phyloP scores from a whole-genome alignment of 2,329 filamentous ascomycete species.

The Dactylonectria estremocensis region DNA sequence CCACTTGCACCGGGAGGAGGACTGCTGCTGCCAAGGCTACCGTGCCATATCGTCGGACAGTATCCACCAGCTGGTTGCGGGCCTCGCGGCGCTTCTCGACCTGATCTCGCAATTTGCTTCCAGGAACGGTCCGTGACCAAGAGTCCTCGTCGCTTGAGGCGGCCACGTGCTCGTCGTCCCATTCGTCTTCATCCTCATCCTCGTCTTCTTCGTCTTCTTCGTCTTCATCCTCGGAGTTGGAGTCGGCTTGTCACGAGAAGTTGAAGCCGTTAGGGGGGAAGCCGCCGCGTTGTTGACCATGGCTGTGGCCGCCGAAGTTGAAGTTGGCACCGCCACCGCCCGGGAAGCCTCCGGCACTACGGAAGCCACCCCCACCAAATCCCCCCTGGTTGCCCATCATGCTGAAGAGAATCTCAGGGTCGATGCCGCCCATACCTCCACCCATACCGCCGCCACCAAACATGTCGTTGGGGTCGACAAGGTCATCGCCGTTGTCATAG shows the following conservation, averaged over 20 bases:
- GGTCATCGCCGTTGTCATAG: constrained; percentile 94
- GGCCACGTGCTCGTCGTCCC: constrained; percentile 46
- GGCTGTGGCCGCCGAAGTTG: constrained; percentile 64
- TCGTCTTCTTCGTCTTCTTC: constrained; percentile 48
- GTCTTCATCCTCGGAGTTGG: constrained; percentile 53
- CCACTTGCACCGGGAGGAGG: constrained; percentile 62
- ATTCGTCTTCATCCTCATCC: constrained; percentile 42
- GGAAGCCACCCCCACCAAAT: constrained; percentile 69
- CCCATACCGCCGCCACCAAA: constrained; percentile 79
- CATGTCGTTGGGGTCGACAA: constrained; percentile 90
- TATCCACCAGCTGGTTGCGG: constrained; percentile 58
- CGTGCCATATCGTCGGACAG: constrained; percentile 60
- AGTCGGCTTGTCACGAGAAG: constrained; percentile 66
- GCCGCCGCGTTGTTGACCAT: constrained; percentile 56
- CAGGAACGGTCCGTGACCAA: constrained; percentile 31
- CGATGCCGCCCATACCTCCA: constrained; percentile 78
- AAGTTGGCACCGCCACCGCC: constrained; percentile 69
- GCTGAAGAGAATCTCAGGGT: constrained; percentile 84
- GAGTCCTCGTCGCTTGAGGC: constrained; percentile 39
- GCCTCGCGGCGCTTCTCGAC: constrained; percentile 52
- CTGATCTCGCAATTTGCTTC: constrained; percentile 50
- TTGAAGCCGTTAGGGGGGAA: constrained; percentile 56
- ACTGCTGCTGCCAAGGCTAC: constrained; percentile 61
- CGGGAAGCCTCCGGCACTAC: constrained; percentile 67
- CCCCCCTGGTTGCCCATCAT: constrained; percentile 82